Base-by-base conservation (phyloP, 805 yeast species). In the Kodamaea neixiangensis region DNA sequence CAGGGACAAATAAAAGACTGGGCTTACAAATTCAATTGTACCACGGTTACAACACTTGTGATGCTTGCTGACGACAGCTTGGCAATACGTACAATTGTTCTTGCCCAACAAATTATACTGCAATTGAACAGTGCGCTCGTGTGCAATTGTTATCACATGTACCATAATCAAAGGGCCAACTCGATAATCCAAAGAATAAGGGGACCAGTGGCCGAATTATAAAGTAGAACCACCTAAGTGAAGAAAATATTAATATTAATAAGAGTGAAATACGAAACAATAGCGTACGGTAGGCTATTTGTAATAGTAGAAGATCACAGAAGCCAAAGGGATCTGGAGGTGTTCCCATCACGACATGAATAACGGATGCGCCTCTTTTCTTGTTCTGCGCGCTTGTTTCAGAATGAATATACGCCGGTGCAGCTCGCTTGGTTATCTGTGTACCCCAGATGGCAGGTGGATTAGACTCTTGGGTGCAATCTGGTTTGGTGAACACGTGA, bases 241-340 rank as follows among this genome's bases (percentile, higher is more conserved):
- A 25, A 25, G 31, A 25, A 25, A 25, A 25, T 25, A 25, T 5
- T 25, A 25, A 25, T 25, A 25, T 25, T 25, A 25, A 25, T 25
- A 25, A 25, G 31, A 25, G 11, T 25, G 31, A 25, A 25, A 25
- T 25, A 25, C 31, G 31, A 25, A 25, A 25, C 31, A 25, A 25
- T 37, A 15, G 19, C n/a, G 41, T 37, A 37, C 41, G 6, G 13
- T 15, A 34, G 38, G 17, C 38, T 14, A 37, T 15, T 37, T 10
- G 6, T 15, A 17, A 37, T 14, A 20, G 41, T 17, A 37, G 41
- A 37, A 15, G 41, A 37, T 37, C 41, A 37, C 41, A 37, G 41
- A 37, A 37, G 19, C 21, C 13, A 37, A 37, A 37, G 41, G 41
- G 41, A 37, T 37, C 41, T 37, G 41, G n/a, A 37, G 21, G 7